A percentile compares a stretch with the other conserved stretches of the same genome.
phyloP scores from a whole-genome alignment of 345 rosid species.

The Combretum micranthum region DNA sequence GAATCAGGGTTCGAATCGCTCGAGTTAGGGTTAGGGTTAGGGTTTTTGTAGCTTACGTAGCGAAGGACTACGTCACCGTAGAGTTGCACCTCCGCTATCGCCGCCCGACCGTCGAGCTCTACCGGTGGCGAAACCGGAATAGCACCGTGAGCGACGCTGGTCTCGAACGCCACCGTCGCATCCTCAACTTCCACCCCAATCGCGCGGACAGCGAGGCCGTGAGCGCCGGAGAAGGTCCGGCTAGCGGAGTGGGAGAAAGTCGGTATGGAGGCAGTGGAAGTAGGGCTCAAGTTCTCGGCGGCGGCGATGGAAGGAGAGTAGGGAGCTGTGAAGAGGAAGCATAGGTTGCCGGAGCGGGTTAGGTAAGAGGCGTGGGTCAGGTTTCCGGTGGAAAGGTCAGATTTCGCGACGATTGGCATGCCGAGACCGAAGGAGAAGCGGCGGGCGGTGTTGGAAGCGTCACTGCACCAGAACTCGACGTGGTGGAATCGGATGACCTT shows the following conservation, averaged over 20 bases:
- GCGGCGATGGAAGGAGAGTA: slow-evolving; percentile 71
- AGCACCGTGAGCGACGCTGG: slow-evolving; percentile 66
- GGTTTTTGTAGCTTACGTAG: slow-evolving; percentile 46
- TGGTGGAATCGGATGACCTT: slow-evolving; percentile 71
- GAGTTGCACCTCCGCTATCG: slow-evolving; percentile 62
- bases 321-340: slow-evolving; percentile 78
- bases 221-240: slow-evolving; percentile 50
- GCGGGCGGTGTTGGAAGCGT: slow-evolving; percentile 71
- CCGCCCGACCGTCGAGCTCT: slow-evolving; percentile 38
- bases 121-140: slow-evolving; percentile 42
- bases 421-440: slow-evolving; percentile 96
- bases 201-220: slow-evolving; percentile 72
- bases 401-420: slow-evolving; percentile 70
- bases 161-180: slow-evolving; percentile 50
- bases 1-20: slow-evolving; percentile 6
- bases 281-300: slow-evolving; percentile 10
- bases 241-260: slow-evolving; percentile 25
- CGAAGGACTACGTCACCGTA: slow-evolving; percentile 86
- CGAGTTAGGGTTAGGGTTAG: neutral
- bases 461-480: slow-evolving; percentile 85
- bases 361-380: slow-evolving; percentile 74
- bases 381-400: slow-evolving; percentile 94
- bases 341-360: slow-evolving; percentile 69
- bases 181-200: slow-evolving; percentile 69
- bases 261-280: slow-evolving; percentile 52